Evolutionary conservation across 2,329 filamentous ascomycete genomes (phyloP), one percentile per base, ranked within the genome.

Genomic region (Shiraia bambusicola): DNA sequence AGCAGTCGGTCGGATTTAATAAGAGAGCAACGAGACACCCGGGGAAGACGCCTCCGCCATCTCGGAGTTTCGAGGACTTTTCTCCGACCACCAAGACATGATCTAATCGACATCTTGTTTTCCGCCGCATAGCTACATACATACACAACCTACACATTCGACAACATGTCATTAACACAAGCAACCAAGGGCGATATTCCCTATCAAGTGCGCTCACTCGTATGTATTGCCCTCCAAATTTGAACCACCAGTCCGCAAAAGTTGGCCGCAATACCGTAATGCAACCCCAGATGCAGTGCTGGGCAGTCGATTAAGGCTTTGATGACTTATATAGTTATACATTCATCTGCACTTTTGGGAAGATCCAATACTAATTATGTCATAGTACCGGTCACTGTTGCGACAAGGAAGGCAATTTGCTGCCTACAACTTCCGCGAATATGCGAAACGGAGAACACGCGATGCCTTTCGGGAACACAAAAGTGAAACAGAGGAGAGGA

Each of bases 351-450:
- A n/a, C 10, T 2, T 14, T 27, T 7, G 12, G n/a, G 34, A 30
- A 15, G 4, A 5, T 29, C 5, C 19, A 22, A 22, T 22, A 22
- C 37, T 54, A 30, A 59, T 31, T 12, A 28, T 13, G 2, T 3
- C 12, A 37, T 51, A 95, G 91, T 97, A 95, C 73, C 91, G 93
- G 55, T 92, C 92, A 63, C 77, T 98, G 59, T 77, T 97, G 61
- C 87, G 91, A 58, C 87, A 93, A 69, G 84, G 89, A 49, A 78
- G 80, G 49, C 87, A 95, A 65, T 97, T 98, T 71, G 82, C 89
- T 49, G 83, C 87, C 57, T 98, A 97, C 77, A 98, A 97, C 74
- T 98, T 96, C 79, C 83, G 93, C 73, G 92, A 96, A 70, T 98
- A 98, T 72, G 91, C 93, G 39, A 87, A 84, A 72, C 85, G 93